These are phyloP conservation scores for Colletotrichum sp. DNA, from an alignment of 2,329 filamentous ascomycete species.

Conservation along the genomic window DNA sequence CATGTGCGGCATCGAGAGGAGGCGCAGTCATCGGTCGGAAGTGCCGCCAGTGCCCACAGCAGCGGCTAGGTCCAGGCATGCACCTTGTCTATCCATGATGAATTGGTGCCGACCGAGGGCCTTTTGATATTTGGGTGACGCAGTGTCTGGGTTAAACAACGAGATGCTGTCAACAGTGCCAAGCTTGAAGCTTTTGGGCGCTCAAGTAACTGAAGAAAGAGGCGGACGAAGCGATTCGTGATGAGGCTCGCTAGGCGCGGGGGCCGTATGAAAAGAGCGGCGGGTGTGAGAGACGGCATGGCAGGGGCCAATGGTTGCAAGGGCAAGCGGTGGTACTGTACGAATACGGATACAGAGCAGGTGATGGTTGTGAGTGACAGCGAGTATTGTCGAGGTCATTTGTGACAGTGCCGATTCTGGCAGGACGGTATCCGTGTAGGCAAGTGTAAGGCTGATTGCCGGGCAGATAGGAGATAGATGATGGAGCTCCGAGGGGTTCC, in stretches of 20 bases:
- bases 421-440: neutral
- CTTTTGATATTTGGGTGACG: neutral
- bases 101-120: neutral
- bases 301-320: neutral
- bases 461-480: neutral
- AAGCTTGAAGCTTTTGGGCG: neutral
- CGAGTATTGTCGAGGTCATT: neutral
- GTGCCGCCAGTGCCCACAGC: slow-evolving; percentile 1
- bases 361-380: neutral
- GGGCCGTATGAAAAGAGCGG: neutral
- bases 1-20: neutral
- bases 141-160: neutral
- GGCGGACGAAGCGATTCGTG: neutral
- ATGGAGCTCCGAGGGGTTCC: neutral
- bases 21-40: neutral
- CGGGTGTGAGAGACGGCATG: neutral
- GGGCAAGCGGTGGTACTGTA: neutral
- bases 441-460: neutral
- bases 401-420: neutral
- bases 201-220: neutral
- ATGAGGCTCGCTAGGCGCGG: neutral
- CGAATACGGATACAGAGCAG: neutral
- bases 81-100: neutral
- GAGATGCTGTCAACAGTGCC: neutral
- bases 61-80: neutral